phyloP scores from a whole-genome alignment of 129 eudicot species.

The Solidago caesia region DNA sequence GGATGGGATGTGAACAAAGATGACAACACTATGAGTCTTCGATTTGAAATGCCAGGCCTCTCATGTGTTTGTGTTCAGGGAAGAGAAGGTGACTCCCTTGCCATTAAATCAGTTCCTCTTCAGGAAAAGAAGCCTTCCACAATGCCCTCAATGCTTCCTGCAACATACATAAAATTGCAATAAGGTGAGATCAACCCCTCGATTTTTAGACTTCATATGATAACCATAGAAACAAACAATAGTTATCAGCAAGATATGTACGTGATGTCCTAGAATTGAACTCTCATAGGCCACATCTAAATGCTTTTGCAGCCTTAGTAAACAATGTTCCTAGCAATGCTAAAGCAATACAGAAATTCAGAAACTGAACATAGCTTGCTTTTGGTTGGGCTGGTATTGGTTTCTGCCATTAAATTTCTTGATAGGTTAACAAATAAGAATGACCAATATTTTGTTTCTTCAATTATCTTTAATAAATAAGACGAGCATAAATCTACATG shows the following conservation, averaged over 20 bases:
- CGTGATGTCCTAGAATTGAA: slow-evolving; percentile 80
- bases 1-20: no score
- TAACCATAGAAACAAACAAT: slow-evolving; percentile 7
- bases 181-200: slow-evolving; percentile 13
- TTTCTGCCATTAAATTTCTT: no score
- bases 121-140: slow-evolving; percentile 94
- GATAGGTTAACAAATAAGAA: no score
- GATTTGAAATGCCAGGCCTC: no score
- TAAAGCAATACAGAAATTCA: slow-evolving; percentile 12
- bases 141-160: slow-evolving; percentile 84
- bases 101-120: slow-evolving; percentile 85
- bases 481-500: no score
- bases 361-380: no score
- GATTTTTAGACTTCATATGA: not conserved
- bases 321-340: slow-evolving; percentile 70
- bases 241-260: slow-evolving; percentile 23
- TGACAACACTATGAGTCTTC: no score
- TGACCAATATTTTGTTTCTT: no score
- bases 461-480: no score
- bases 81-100: no score
- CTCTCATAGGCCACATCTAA: slow-evolving; percentile 82
- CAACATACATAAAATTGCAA: slow-evolving; percentile 24
- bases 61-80: no score
- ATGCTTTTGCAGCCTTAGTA: slow-evolving; percentile 77
- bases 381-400: no score